These are phyloP conservation scores for Corynascus novoguineensis DNA, from an alignment of 495 filamentous ascomycete genomes.

Conservation along the genomic window DNA sequence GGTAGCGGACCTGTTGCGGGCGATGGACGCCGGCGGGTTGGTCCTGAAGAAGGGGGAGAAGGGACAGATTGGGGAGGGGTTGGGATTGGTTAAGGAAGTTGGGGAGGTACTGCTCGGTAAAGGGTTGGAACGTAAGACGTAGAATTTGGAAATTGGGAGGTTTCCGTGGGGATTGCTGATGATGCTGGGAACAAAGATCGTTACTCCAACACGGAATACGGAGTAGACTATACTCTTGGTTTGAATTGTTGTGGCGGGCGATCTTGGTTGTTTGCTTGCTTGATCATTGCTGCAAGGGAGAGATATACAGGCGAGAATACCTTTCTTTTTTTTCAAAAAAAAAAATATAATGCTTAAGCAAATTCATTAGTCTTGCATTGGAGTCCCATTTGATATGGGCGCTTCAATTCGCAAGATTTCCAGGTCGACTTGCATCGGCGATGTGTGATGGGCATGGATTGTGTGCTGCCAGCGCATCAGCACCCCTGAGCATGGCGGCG, in stretches of 20 bases:
- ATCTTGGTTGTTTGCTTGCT: too few relatives aligned
- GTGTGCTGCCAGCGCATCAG: constrained; percentile 6
- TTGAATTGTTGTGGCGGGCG: too few relatives aligned
- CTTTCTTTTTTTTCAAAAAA: neutral
- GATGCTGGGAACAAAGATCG: neutral
- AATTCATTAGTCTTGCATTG: too few relatives aligned
- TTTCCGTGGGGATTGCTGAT: neutral
- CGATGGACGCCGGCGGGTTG: constrained; percentile 60
- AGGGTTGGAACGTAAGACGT: constrained; percentile 27
- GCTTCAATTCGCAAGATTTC: too few relatives aligned
- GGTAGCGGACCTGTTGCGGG: constrained; percentile 65
- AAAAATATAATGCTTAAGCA: too few relatives aligned
- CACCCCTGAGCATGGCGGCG: neutral
- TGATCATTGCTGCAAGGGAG: too few relatives aligned
- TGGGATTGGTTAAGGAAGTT: constrained; percentile 51
- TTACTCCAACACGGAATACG: too few relatives aligned
- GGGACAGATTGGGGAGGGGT: constrained; percentile 45
- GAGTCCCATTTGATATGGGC: too few relatives aligned
- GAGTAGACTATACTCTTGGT: too few relatives aligned
- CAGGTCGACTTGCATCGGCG: neutral
- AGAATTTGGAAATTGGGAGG: too few relatives aligned
- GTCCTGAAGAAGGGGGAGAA: constrained; percentile 50
- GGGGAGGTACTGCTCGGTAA: constrained; percentile 38
- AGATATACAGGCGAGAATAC: neutral
- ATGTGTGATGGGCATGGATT: neutral